phyloP scores from a whole-genome alignment of 768 basidiomycete species.

The Russula sp. region DNA sequence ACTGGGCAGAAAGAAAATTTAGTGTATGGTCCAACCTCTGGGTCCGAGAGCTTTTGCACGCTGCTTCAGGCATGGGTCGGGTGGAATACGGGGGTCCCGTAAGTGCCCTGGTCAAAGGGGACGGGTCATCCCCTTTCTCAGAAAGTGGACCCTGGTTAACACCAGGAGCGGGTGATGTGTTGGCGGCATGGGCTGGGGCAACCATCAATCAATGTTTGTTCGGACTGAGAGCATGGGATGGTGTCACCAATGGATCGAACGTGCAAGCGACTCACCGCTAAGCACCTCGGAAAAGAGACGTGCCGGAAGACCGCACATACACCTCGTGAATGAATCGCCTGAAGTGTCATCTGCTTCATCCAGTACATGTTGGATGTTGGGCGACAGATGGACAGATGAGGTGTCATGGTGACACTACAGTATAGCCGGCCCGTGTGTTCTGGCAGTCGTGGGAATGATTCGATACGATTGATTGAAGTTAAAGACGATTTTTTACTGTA shows the following conservation, averaged over 20 bases:
- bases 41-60: neutral
- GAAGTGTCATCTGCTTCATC: neutral
- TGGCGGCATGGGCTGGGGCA: neutral
- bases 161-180: neutral
- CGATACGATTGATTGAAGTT: neutral
- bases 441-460: neutral
- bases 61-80: neutral
- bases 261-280: neutral
- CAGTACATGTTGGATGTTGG: neutral
- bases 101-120: neutral
- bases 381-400: neutral
- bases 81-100: neutral
- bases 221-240: neutral
- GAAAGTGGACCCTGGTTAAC: neutral
- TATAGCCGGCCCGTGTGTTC: neutral
- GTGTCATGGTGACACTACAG: neutral
- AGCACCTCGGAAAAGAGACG: neutral
- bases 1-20: slow-evolving; percentile 12
- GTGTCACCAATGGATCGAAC: slow-evolving; percentile 1
- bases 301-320: neutral
- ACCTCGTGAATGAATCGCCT: neutral
- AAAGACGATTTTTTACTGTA: too few relatives aligned
- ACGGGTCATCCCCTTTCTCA: neutral
- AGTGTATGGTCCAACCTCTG: slow-evolving; percentile 13
- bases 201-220: neutral